phyloP scores from a whole-genome alignment of 2,329 filamentous ascomycete genomes.

The Colletotrichum magnum region DNA sequence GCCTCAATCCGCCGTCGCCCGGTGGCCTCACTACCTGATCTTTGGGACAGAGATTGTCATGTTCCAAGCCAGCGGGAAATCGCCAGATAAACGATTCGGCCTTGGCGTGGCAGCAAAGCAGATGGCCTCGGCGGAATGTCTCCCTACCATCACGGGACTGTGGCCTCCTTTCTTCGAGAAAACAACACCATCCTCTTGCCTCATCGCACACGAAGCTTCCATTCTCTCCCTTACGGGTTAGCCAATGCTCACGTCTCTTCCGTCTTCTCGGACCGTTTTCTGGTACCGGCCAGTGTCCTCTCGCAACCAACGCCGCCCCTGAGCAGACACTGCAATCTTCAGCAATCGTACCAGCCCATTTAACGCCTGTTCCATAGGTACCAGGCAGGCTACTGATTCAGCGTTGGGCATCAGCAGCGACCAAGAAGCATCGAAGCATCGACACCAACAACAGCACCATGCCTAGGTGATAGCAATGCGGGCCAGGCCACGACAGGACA shows the following conservation, averaged over 20 bases:
- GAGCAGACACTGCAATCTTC: background rate
- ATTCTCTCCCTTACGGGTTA: background rate
- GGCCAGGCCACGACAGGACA: conserved; percentile 1
- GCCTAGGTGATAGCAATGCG: background rate
- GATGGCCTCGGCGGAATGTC: conserved; percentile 17
- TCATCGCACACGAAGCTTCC: background rate
- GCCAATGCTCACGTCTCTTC: background rate
- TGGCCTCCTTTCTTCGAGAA: conserved; percentile 22
- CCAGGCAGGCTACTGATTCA: conserved; percentile 13
- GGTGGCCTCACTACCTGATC: conserved; percentile 22
- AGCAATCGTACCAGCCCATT: background rate
- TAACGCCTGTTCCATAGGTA: background rate
- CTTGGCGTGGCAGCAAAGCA: conserved; percentile 25
- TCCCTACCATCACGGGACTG: conserved; percentile 31
- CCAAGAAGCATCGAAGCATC: background rate
- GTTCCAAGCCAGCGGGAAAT: conserved; percentile 13
- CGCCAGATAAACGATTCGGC: conserved; percentile 10
- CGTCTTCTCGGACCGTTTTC: conserved; percentile 21
- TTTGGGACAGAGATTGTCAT: conserved; percentile 11
- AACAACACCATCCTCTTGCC: conserved; percentile 13
- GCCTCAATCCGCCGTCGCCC: conserved; percentile 5
- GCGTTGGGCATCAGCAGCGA: background rate
- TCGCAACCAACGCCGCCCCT: conserved; percentile 10
- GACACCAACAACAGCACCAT: background rate
- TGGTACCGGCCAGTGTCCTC: conserved; percentile 2